A percentile compares a stretch with the other conserved stretches of the same genome.
These are phyloP conservation scores for Spizellomyces punctatus DNA, from an alignment of 192 early-diverging fungal species.

Conservation along the genomic window DNA sequence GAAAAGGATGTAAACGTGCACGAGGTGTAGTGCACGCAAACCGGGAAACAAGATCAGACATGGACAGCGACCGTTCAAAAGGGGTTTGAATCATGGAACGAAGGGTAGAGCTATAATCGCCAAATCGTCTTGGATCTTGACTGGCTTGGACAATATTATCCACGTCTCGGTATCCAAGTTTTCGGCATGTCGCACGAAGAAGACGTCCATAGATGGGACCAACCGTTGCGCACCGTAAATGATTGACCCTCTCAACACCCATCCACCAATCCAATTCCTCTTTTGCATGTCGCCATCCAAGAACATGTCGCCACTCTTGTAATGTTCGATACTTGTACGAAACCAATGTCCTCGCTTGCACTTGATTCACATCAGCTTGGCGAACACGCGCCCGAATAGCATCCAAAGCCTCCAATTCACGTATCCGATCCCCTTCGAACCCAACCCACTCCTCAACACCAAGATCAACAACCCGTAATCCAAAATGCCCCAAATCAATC, in stretches of 20 bases:
- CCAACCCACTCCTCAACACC: slow-evolving; percentile 1
- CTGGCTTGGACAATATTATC: slow-evolving; percentile 8
- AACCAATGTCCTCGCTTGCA: not conserved
- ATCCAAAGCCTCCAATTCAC: not conserved
- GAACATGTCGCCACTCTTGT: slow-evolving; percentile 7
- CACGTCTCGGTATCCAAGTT: slow-evolving; percentile 16
- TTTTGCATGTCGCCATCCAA: slow-evolving; percentile 7
- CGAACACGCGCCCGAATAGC: not conserved
- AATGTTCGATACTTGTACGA: slow-evolving; percentile 1
- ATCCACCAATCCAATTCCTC: slow-evolving; percentile 8
- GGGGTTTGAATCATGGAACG: slow-evolving; percentile 6
- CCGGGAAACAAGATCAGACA: slow-evolving; percentile 50
- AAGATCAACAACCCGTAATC: not conserved
- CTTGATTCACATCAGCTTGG: slow-evolving; percentile 1
- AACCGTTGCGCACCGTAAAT: slow-evolving; percentile 1
- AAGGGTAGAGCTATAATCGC: not conserved
- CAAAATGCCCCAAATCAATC: not conserved
- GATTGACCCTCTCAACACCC: slow-evolving; percentile 2
- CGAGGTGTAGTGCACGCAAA: slow-evolving; percentile 65
- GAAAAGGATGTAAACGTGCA: slow-evolving; percentile 29
- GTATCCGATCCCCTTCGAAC: not conserved
- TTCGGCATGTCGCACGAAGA: not conserved
- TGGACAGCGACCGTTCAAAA: slow-evolving; percentile 28
- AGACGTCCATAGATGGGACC: slow-evolving; percentile 5
- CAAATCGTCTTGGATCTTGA: slow-evolving; percentile 1